Evolutionary conservation across 345 rosid species (phyloP).

Genomic region (Angophora floribunda): DNA sequence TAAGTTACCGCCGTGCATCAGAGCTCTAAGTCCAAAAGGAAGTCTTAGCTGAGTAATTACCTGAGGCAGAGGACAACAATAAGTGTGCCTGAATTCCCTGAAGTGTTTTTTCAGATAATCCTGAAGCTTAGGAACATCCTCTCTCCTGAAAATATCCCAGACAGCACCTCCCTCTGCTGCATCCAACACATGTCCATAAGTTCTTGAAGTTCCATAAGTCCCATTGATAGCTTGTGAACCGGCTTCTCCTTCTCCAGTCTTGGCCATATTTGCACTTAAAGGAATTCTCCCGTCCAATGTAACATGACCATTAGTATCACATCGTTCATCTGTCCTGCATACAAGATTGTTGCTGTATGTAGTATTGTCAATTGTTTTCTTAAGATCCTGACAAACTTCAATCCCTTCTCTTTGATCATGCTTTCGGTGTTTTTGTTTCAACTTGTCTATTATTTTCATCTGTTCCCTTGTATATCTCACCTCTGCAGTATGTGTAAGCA

Average conservation of each 20-base stretch:
- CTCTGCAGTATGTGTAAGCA: slow-evolving; percentile 53
- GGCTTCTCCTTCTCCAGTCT: neutral
- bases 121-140: slow-evolving; percentile 62
- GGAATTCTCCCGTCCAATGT: neutral
- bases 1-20: neutral
- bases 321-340: neutral
- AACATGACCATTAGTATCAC: neutral
- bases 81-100: slow-evolving; percentile 63
- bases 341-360: neutral
- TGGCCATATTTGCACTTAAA: neutral
- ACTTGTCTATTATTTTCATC: slow-evolving; percentile 3
- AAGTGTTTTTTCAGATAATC: slow-evolving; percentile 51
- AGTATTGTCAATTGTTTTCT: neutral
- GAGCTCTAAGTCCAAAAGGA: neutral
- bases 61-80: slow-evolving; percentile 42
- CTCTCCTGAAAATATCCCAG: slow-evolving; percentile 73
- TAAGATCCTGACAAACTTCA: slow-evolving; percentile 2
- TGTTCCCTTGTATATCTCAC: neutral
- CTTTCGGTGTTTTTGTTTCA: slow-evolving; percentile 28
- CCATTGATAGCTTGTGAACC: neutral
- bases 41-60: slow-evolving; percentile 10
- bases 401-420: slow-evolving; percentile 55
- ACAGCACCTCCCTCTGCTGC: slow-evolving; percentile 49
- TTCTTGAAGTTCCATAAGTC: neutral
- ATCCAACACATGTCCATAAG: neutral